These are phyloP conservation scores for Dactylellina parvicollis DNA, from an alignment of 2,329 filamentous ascomycete genomes.

Conservation along the genomic window DNA sequence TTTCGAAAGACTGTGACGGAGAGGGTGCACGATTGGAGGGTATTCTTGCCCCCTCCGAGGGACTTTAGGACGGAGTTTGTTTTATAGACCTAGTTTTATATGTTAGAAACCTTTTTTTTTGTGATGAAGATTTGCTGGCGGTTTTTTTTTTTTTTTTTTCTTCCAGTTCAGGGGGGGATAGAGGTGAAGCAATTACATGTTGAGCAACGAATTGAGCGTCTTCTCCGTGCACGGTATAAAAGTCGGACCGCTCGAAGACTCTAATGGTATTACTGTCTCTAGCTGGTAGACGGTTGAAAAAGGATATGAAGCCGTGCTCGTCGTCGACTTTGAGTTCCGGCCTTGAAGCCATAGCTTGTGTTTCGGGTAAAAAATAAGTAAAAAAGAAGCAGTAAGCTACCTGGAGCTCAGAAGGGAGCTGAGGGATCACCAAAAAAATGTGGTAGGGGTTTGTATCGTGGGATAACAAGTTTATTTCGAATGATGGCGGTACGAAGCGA, in stretches of 20 bases:
- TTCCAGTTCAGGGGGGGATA: background rate
- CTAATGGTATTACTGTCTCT: constrained; percentile 80
- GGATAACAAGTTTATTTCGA: background rate
- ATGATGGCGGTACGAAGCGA: background rate
- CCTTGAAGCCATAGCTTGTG: constrained; percentile 72
- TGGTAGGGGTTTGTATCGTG: background rate
- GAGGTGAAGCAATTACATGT: constrained; percentile 66
- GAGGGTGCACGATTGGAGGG: constrained; percentile 92
- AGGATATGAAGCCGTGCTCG: constrained; percentile 94
- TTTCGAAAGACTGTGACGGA: constrained; percentile 94
- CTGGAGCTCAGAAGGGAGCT: background rate
- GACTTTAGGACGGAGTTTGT: constrained; percentile 94
- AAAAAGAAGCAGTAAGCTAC: too few relatives aligned
- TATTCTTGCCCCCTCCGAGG: constrained; percentile 75
- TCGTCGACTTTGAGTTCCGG: constrained; percentile 86
- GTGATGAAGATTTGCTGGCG: background rate
- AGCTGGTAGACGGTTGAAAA: constrained; percentile 84
- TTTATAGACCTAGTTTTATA: constrained; percentile 78
- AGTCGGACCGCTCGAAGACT: constrained; percentile 93
- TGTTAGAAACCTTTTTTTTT: constrained; percentile 18
- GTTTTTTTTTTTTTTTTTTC: background rate
- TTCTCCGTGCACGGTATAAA: constrained; percentile 90
- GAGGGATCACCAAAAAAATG: background rate
- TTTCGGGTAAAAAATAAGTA: background rate
- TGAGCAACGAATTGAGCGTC: constrained; percentile 85